Percentiles rank a stretch among this genome's conserved stretches.
Evolutionary conservation across 140 eudicot genomes (phyloP).

Genomic region (Cichorium intybus): DNA sequence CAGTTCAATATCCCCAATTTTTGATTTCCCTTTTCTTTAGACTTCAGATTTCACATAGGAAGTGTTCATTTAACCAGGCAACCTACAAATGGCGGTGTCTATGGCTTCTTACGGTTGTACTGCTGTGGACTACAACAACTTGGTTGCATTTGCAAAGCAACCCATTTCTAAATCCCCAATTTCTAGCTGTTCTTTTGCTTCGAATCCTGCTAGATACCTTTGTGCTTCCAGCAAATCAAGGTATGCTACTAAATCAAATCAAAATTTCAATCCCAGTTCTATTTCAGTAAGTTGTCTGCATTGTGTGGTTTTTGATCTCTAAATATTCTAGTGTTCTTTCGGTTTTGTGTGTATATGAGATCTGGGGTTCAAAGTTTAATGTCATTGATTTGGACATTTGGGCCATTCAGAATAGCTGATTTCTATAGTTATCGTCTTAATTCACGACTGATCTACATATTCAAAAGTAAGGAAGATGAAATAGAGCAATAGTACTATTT

Average conservation of each 20-base stretch:
- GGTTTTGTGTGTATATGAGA: neutral
- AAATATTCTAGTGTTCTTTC: neutral
- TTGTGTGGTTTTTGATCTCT: neutral
- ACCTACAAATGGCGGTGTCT: slow-evolving; percentile 56
- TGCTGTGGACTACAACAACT: slow-evolving; percentile 29
- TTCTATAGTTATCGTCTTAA: neutral
- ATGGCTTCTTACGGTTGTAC: slow-evolving; percentile 59
- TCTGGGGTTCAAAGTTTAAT: neutral
- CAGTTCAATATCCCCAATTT: slow-evolving; percentile 10
- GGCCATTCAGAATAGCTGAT: slow-evolving; percentile 4
- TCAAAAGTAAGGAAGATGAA: neutral
- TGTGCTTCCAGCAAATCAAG: slow-evolving; percentile 39
- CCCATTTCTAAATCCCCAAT: slow-evolving; percentile 30
- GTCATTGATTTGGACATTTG: neutral
- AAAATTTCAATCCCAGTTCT: neutral
- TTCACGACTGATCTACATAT: neutral
- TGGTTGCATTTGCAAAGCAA: slow-evolving; percentile 38
- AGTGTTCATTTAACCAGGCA: neutral
- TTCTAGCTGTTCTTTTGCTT: slow-evolving; percentile 30
- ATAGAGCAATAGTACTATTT: neutral
- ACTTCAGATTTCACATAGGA: neutral
- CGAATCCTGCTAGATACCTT: slow-evolving; percentile 31
- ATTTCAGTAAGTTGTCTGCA: slow-evolving; percentile 2
- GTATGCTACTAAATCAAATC: slow-evolving; percentile 23
- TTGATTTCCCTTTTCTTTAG: neutral